Percentiles rank a stretch among this genome's conserved stretches.
Conservation (phyloP, 345 rosid genomes). For the Linum usitatissimum region DNA sequence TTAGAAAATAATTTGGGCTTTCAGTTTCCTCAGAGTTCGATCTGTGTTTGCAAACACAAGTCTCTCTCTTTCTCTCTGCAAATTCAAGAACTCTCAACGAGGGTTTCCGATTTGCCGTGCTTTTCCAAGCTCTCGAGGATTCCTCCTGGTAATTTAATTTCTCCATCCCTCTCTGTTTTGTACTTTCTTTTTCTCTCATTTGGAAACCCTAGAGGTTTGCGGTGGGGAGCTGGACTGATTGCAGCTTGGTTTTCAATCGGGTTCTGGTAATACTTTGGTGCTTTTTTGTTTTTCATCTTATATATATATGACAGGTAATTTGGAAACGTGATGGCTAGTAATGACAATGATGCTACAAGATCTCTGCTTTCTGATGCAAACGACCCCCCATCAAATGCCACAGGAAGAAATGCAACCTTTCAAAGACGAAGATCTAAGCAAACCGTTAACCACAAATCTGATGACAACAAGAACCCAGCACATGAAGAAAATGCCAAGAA, state of each 20-base stretch:
- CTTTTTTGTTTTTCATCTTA: conserved; percentile 14
- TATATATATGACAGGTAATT: neutral
- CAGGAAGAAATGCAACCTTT: conserved; percentile 11
- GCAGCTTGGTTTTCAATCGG: conserved; percentile 1
- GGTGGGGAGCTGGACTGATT: neutral
- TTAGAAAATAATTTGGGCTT: too few species aligned
- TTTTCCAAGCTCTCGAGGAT: neutral
- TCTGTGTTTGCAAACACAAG: conserved; percentile 20
- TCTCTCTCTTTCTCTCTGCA: conserved; percentile 14
- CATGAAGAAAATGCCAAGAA: conserved; percentile 1
- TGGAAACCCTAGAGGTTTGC: conserved; percentile 25
- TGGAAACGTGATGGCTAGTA: conserved; percentile 19
- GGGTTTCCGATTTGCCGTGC: conserved; percentile 32
- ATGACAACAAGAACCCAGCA: neutral
- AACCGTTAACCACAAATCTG: neutral
- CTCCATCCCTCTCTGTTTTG: neutral
- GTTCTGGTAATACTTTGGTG: conserved; percentile 1
- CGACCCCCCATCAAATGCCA: too few species aligned
- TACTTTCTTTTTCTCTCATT: conserved; percentile 1
- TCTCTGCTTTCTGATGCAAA: conserved; percentile 23
- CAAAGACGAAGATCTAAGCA: conserved; percentile 23
- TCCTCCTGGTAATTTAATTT: conserved; percentile 17
- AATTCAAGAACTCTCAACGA: conserved; percentile 6
- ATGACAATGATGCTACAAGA: conserved; percentile 19
- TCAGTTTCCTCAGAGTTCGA: conserved; percentile 25